Base-by-base conservation (phyloP, 345 rosid genomes). In the Ailanthus altissimus region DNA sequence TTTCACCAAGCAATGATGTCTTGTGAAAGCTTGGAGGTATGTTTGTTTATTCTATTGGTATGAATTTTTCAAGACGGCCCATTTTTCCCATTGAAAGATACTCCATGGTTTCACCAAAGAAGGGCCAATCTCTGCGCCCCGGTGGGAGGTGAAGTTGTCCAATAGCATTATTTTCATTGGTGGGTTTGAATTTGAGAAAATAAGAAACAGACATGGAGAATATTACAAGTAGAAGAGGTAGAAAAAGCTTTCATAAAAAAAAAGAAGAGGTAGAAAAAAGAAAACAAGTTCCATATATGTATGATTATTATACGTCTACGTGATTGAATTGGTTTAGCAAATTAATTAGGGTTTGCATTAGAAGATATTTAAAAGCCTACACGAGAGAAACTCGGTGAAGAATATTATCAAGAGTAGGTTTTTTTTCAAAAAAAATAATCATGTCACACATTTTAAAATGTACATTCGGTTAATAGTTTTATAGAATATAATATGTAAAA, bases 81-180 rank as follows among this genome's bases (percentile, higher is more conserved):
- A 20, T 13, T 10, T 32, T 10, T 6, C 18, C 72, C 4, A 46
- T 25, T 47, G 6, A 16, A 8, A 5, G 13, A 67, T 67, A 77
- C 13, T 67, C 75, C 32, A 49, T 7, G 0, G 59, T 71, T 73
- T 81, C 78, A 9, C 83, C 80, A 5, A 81, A 23, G 74, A 81
- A 59, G 0, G 77, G 83, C 80, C 77, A 71, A 13, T 80, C 77
- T 5, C 0, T 43, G 42, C 26, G 46, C 2, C 80, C 80, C 0
- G 77, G 77, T 5, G 80, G 80, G 45, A 62, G 67, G 1, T 2
- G 43, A 64, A 76, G 61, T 16, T 54, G 43, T 7, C 5, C 21
- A 18, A 2, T 11, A 16, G 57, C 57, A 53, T 5, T 53, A 16
- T 18, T 53, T 53, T 53, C 57, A 53, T 16, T 36, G 8, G 45